A percentile compares a stretch with the other conserved stretches of the same genome.
These are phyloP conservation scores for Toxicodendron radicans DNA, from an alignment of 345 rosid species.

Conservation along the genomic window DNA sequence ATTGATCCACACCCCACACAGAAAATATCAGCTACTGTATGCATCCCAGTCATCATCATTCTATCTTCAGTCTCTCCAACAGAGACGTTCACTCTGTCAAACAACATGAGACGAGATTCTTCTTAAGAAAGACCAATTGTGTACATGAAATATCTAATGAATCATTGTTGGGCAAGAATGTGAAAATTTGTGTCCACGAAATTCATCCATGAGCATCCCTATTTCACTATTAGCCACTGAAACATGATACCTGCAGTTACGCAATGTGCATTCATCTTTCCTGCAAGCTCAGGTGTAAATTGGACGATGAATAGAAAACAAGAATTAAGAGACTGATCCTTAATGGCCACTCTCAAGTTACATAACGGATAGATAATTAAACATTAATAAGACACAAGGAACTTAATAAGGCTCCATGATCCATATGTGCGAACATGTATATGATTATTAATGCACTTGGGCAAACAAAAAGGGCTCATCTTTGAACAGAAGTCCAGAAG, in stretches of 20 bases:
- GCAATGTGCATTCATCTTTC: background rate
- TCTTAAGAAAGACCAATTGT: conserved; percentile 3
- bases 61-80: conserved; percentile 78
- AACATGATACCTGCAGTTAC: conserved; percentile 6
- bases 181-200: background rate
- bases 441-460: background rate
- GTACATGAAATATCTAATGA: conserved; percentile 7
- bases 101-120: conserved; percentile 17
- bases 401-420: background rate
- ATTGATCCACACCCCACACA: conserved; percentile 96
- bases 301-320: conserved; percentile 8
- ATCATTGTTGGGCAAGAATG: conserved; percentile 12
- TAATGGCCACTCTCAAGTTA: background rate
- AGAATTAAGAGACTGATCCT: background rate
- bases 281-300: background rate
- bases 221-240: background rate
- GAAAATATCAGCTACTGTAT: conserved; percentile 88
- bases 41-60: conserved; percentile 83
- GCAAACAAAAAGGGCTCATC: background rate
- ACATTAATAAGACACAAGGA: background rate
- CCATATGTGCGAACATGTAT: background rate
- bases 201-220: background rate
- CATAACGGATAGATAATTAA: background rate
- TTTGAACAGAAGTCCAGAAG: conserved; percentile 2
- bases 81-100: conserved; percentile 74